Base-by-base conservation (phyloP, 2,329 filamentous ascomycete genomes). In the Fusarium sp. region DNA sequence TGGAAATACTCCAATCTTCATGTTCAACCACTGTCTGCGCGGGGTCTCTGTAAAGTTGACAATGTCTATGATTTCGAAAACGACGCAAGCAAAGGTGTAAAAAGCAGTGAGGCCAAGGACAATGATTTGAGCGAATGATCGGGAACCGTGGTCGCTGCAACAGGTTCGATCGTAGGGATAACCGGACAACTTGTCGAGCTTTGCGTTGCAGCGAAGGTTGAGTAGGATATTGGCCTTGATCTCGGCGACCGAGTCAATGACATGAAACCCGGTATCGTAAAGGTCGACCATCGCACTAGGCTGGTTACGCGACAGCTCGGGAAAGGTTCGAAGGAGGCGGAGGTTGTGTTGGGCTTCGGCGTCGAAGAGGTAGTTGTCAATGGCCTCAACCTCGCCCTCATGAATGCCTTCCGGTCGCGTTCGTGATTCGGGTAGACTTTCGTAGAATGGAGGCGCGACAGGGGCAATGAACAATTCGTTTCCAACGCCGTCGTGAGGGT, bases 161-260 rank as follows among this genome's bases (percentile, higher is more conserved):
- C 89, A 91, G 4, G 87, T 89, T 67, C 84, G 82, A 61, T 85
- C 81, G 75, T 85, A 87, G 0, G 85, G 84, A 64, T 85, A 85
- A n/a, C 80, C 81, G 1, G 66, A 42, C 31, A 69, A 47, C 9
- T 60, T 79, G 72, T 69, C 79, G 69, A 69, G 82, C 74, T 72
- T 84, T 67, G 79, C 85, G 79, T 73, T 91, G 78, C 89, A 91
- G 58, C 87, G 85, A 20, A 85, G 78, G 70, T 89, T 89, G 47
- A 91, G 82, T 0, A 90, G 73, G 13, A 90, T 80, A 78, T 62
- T 81, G 57, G 76, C 84, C 77, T 77, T 83, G 77, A 70, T 78
- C 47, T 80, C 79, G 4, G 79, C 77, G 22, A 80, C 75, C 0
- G 73, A 66, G 56, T 80, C 76, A 40, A 77, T 77, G 14, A 80